A percentile compares a stretch with the other conserved stretches of the same genome.
Conservation (phyloP, 805 yeast species). For the Candida palmyrensis region DNA sequence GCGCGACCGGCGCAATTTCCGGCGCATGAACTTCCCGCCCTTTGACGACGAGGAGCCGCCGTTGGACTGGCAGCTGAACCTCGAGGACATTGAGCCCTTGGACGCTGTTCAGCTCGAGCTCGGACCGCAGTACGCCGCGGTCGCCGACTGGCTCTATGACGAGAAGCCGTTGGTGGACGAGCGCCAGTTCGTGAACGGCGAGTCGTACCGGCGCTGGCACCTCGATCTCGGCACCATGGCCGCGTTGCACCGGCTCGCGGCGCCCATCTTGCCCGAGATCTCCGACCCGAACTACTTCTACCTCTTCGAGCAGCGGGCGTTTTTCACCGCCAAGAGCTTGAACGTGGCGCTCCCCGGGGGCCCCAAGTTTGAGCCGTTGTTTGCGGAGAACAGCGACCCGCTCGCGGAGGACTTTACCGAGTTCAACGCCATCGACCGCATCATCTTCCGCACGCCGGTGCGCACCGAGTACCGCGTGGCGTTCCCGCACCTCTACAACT, state of each 20-base stretch:
- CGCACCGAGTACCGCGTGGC: slow-evolving; percentile 85
- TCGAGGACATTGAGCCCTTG: slow-evolving; percentile 65
- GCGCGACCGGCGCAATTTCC: slow-evolving; percentile 82
- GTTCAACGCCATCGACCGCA: slow-evolving; percentile 83
- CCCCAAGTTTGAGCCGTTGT: slow-evolving; percentile 88
- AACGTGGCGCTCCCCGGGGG: slow-evolving; percentile 91
- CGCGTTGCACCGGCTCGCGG: slow-evolving; percentile 58
- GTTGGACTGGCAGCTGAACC: slow-evolving; percentile 71
- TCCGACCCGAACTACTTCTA: slow-evolving; percentile 57
- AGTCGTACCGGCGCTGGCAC: slow-evolving; percentile 71
- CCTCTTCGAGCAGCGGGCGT: slow-evolving; percentile 72
- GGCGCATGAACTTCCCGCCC: slow-evolving; percentile 90
- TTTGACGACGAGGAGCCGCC: slow-evolving; percentile 98
- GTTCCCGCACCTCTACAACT: slow-evolving; percentile 79
- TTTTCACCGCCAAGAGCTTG: slow-evolving; percentile 86
- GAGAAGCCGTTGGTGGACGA: slow-evolving; percentile 66
- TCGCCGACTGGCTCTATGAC: slow-evolving; percentile 78
- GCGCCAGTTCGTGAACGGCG: slow-evolving; percentile 56
- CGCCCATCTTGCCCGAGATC: slow-evolving; percentile 63
- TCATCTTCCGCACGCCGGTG: slow-evolving; percentile 72
- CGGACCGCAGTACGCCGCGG: slow-evolving; percentile 18
- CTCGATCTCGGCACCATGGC: slow-evolving; percentile 59
- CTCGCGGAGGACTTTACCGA: slow-evolving; percentile 79
- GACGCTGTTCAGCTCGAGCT: slow-evolving; percentile 63
- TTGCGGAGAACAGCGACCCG: slow-evolving; percentile 52